phyloP scores from a whole-genome alignment of 202 grass and related monocot species.

The Elaeis oleifera region DNA sequence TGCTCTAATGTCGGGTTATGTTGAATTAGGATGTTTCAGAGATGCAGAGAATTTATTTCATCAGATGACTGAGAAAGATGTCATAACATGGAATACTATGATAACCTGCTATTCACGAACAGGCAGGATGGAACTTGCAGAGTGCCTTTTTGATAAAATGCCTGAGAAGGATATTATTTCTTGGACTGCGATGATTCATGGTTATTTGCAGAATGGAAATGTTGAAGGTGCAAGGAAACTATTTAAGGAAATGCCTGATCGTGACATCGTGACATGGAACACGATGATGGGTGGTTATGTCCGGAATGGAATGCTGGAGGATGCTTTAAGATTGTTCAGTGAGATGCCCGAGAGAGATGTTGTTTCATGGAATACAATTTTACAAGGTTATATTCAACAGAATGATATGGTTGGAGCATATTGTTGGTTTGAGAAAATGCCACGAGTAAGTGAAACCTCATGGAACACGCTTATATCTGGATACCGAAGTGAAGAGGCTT shows the following conservation, averaged over 20 bases:
- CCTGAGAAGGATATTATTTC: constrained; percentile 47
- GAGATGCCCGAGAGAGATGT: constrained; percentile 58
- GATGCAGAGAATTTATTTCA: constrained; percentile 49
- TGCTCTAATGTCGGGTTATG: constrained; percentile 40
- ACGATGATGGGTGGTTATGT: constrained; percentile 68
- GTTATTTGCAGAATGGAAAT: constrained; percentile 50
- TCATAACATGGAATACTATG: constrained; percentile 60
- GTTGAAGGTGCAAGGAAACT: constrained; percentile 38
- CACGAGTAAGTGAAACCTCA: constrained; percentile 44
- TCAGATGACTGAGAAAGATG: constrained; percentile 32
- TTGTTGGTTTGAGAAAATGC: constrained; percentile 52
- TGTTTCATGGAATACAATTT: constrained; percentile 67
- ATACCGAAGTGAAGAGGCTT: constrained; percentile 40
- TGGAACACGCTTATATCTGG: constrained; percentile 75
- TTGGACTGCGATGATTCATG: constrained; percentile 51
- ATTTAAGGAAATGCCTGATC: constrained; percentile 53
- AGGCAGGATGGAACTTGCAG: constrained; percentile 41
- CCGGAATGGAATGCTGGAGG: constrained; percentile 42
- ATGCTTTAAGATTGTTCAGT: constrained; percentile 48
- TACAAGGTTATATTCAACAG: constrained; percentile 53
- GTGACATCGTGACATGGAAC: constrained; percentile 59
- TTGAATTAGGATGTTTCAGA: constrained; percentile 26
- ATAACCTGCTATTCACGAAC: constrained; percentile 43
- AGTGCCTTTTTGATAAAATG: constrained; percentile 49
- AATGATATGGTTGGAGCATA: constrained; percentile 48